Base-by-base conservation (phyloP, 345 rosid genomes). In the Ricinus communis region DNA sequence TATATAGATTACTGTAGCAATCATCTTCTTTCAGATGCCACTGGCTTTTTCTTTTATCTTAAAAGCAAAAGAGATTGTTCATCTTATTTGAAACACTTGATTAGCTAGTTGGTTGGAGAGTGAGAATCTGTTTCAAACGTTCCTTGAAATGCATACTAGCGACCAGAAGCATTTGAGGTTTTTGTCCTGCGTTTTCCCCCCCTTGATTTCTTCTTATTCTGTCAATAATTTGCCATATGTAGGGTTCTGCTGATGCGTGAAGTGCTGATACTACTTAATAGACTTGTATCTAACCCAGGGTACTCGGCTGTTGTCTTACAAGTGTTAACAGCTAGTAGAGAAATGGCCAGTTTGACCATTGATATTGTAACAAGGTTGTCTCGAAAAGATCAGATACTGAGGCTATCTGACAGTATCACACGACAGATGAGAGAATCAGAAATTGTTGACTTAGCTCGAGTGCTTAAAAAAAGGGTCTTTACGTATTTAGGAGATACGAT, bases 171-270 rank as follows among this genome's bases (percentile, higher is more conserved):
- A n/a, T n/a, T n/a, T n/a, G n/a, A n/a, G n/a, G n/a, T n/a, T n/a
- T 43, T 8, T 43, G 1, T 43, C 8, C 1, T 43, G 47, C 1
- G 11, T 11, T 9, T 8, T 40, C 15, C 21, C 4, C 21, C 10
- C 38, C 28, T 50, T 27, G 36, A 25, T 11, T 38, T 52, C 11
- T 62, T 62, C 46, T 28, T 22, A 24, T 30, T 21, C 5, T 18
- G 50, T 25, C 62, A 8, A 12, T 41, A 15, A 15, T 21, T 16
- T 49, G 57, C 30, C 36, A 24, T 38, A 19, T 60, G 13, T 49
- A 95, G 97, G 93, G 84, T 84, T 4, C 69, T 81, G 68, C 76
- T 90, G 82, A 85, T 90, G 61, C 84, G 97, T 69, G 99, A 95
- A 80, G 83, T 82, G 59, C 56, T 92, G 72, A 95, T 92, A 79